Conservation (phyloP, 768 basidiomycete genomes). For the Lactarius psammicola region DNA sequence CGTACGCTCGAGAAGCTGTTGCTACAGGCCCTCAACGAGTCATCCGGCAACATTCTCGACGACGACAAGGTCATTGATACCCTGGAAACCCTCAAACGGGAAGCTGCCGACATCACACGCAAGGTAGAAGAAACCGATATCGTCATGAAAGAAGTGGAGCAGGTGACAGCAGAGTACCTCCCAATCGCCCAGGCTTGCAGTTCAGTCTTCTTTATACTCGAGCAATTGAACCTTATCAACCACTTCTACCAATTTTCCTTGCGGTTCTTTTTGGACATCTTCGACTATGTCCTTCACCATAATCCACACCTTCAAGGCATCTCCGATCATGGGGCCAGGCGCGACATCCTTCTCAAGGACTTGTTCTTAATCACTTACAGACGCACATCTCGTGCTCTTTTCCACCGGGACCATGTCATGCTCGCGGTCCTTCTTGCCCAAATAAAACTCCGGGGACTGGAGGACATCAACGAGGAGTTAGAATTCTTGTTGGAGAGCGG, state of each 20-base stretch:
- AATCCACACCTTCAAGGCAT: conserved; percentile 87
- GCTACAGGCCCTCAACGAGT: conserved; percentile 94
- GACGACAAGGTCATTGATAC: conserved; percentile 99
- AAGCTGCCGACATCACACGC: conserved; percentile 92
- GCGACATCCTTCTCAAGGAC: conserved; percentile 80
- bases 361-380: conserved; percentile 87
- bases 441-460: conserved; percentile 76
- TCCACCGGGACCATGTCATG: conserved; percentile 89
- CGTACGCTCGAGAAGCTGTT: conserved; percentile 90
- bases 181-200: conserved; percentile 96
- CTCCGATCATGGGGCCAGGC: conserved; percentile 67
- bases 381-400: conserved; percentile 84
- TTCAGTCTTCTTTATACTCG: conserved; percentile 94
- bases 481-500: conserved; percentile 92
- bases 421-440: conserved; percentile 88
- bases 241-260: conserved; percentile 99
- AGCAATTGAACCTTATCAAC: conserved; percentile 89
- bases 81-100: conserved; percentile 90
- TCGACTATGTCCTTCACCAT: conserved; percentile 89
- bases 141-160: conserved; percentile 94
- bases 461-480: conserved; percentile 80
- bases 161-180: conserved; percentile 91
- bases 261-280: conserved; percentile 97
- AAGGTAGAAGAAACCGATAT: conserved; percentile 97
- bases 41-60: conserved; percentile 94